Conservation (phyloP, 176 grass and related monocot species). For the Phoenix dactylifera region DNA sequence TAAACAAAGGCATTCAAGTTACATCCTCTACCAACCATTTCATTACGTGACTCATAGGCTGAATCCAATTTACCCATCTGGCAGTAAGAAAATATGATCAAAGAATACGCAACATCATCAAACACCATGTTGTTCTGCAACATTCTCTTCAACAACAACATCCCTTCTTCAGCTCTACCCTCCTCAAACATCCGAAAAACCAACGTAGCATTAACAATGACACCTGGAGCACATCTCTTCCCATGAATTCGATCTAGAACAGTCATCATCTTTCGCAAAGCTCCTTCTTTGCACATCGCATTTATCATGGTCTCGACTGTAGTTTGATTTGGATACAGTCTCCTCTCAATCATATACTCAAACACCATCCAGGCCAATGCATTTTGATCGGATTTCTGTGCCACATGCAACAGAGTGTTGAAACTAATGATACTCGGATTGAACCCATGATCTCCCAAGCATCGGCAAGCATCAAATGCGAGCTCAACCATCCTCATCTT, state of each 20-base stretch:
- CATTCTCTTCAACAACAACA: constrained; percentile 62
- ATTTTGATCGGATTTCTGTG: constrained; percentile 29
- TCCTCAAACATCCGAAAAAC: constrained; percentile 46
- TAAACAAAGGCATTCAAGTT: constrained; percentile 57
- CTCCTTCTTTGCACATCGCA: constrained; percentile 56
- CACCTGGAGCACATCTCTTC: constrained; percentile 37
- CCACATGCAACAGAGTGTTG: constrained; percentile 44
- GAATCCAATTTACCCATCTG: constrained; percentile 29
- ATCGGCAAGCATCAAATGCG: constrained; percentile 58
- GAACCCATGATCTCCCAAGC: constrained; percentile 38
- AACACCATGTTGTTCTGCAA: constrained; percentile 73
- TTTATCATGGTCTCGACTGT: constrained; percentile 54
- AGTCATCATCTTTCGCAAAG: constrained; percentile 24
- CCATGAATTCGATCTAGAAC: constrained; percentile 46
- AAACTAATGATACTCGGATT: constrained; percentile 51
- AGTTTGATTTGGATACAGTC: constrained; percentile 55
- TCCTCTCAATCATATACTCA: constrained; percentile 73
- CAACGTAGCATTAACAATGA: constrained; percentile 38
- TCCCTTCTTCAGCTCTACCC: constrained; percentile 41
- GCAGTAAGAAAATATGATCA: constrained; percentile 46
- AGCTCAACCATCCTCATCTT: constrained; percentile 35
- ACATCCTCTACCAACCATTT: constrained; percentile 50
- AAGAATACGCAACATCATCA: constrained; percentile 45
- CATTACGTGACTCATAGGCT: constrained; percentile 24
- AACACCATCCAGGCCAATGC: constrained; percentile 73